phyloP scores from a whole-genome alignment of 495 filamentous ascomycete species.

The Podospora comata region DNA sequence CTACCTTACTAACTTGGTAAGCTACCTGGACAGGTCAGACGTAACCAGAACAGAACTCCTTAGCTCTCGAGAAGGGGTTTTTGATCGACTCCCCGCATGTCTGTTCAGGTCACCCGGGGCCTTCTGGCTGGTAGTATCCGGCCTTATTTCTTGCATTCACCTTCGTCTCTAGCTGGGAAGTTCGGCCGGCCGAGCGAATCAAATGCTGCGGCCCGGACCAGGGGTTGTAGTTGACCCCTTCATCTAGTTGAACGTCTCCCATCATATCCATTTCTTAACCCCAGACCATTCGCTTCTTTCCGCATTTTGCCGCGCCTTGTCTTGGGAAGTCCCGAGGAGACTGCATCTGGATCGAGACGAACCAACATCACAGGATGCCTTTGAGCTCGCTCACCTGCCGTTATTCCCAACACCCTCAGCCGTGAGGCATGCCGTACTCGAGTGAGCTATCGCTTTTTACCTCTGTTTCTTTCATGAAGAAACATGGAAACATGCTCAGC shows the following conservation, averaged over 20 bases:
- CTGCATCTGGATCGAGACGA: not conserved
- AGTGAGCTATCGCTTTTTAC: slow-evolving; percentile 7
- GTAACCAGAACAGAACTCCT: not conserved
- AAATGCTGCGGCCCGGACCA: slow-evolving; percentile 13
- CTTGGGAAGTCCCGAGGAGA: not conserved
- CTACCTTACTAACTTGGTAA: not conserved
- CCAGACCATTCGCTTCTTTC: slow-evolving; percentile 18
- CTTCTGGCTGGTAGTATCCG: slow-evolving; percentile 26
- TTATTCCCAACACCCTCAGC: not conserved
- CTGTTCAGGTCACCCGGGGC: not conserved
- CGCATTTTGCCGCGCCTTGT: slow-evolving; percentile 12
- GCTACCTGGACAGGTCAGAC: not conserved
- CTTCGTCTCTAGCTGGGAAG: slow-evolving; percentile 7
- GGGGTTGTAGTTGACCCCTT: slow-evolving; percentile 21
- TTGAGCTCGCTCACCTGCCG: not conserved
- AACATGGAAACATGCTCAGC: not conserved
- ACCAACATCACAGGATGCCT: not conserved
- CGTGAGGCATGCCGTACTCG: slow-evolving; percentile 11
- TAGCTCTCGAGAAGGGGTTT: not conserved
- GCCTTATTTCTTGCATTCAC: slow-evolving; percentile 26
- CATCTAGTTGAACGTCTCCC: slow-evolving; percentile 14
- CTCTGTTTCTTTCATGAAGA: not conserved
- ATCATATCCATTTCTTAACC: slow-evolving; percentile 1
- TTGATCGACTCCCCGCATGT: not conserved
- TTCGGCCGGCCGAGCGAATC: slow-evolving; percentile 27